Evolutionary conservation across 2,329 filamentous ascomycete genomes (phyloP).

Genomic region (Fusarium nematophilum): DNA sequence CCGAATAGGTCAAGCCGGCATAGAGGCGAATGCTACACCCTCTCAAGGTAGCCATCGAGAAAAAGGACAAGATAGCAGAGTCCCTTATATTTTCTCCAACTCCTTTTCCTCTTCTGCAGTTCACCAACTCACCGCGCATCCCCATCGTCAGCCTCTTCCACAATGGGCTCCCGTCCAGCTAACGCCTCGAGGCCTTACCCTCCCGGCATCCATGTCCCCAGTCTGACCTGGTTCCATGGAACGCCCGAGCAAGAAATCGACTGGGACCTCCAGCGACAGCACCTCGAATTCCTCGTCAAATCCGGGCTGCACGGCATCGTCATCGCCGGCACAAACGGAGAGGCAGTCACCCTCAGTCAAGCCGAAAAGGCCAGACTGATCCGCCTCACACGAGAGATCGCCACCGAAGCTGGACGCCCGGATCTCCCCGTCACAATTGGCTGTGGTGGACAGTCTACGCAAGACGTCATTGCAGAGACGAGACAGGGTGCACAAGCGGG

Average conservation of each 20-base stretch:
- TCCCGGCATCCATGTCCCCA: slow-evolving; percentile 67
- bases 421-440: slow-evolving; percentile 74
- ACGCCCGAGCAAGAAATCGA: slow-evolving; percentile 63
- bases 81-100: too few species aligned
- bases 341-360: slow-evolving; percentile 75
- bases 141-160: too few species aligned
- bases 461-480: slow-evolving; percentile 74
- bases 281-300: slow-evolving; percentile 64
- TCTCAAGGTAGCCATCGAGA: too few species aligned
- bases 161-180: too few species aligned
- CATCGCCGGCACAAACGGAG: slow-evolving; percentile 78
- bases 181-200: slow-evolving; percentile 46
- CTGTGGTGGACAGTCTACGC: slow-evolving; percentile 72
- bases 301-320: slow-evolving; percentile 69
- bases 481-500: slow-evolving; percentile 70
- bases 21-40: too few species aligned
- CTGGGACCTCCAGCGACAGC: slow-evolving; percentile 64
- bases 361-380: slow-evolving; percentile 73
- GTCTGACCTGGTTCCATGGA: slow-evolving; percentile 65
- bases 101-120: too few species aligned
- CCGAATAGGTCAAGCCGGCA: too few species aligned
- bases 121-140: too few species aligned
- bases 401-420: slow-evolving; percentile 65
- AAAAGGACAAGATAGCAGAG: too few species aligned
- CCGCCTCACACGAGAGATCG: slow-evolving; percentile 68